Evolutionary conservation across 257 asterid species (phyloP).

Genomic region (Lithospermum erythrorhizon): DNA sequence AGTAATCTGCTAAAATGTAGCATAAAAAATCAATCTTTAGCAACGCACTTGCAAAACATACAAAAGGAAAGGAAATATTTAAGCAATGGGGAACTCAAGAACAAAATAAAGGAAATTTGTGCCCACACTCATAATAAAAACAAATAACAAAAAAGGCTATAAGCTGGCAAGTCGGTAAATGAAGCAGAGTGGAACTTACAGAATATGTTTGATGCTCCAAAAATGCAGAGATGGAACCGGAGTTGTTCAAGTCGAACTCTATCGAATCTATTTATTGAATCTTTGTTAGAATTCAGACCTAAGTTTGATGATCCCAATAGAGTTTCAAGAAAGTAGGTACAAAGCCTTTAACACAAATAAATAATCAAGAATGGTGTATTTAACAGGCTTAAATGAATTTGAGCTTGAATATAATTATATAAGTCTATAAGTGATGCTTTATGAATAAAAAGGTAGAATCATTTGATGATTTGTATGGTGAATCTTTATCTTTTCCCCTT

Average conservation of each 20-base stretch:
- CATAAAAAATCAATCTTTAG: background rate
- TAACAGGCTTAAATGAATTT: conserved; percentile 1
- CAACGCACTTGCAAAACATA: background rate
- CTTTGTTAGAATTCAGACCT: too few relatives aligned
- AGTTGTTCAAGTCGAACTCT: too few relatives aligned
- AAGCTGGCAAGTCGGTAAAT: background rate
- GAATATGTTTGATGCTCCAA: background rate
- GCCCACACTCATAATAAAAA: too few relatives aligned
- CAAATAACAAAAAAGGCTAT: background rate
- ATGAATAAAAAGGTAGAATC: conserved; percentile 9
- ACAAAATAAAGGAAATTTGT: background rate
- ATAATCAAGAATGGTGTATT: conserved; percentile 1
- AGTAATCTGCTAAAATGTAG: background rate
- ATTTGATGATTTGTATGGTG: conserved; percentile 11
- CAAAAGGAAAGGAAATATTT: background rate
- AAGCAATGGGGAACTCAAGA: background rate
- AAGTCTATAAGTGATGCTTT: background rate
- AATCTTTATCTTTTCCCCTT: background rate
- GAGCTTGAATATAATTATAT: background rate
- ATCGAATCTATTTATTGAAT: too few relatives aligned
- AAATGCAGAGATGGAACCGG: conserved; percentile 26
- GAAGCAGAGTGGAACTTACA: background rate
- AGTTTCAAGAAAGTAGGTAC: conserved; percentile 14
- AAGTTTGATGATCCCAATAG: conserved; percentile 41
- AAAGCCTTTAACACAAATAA: background rate